Conservation (phyloP, 1,284 basidiomycete species). For the Trichosporon faecale region DNA sequence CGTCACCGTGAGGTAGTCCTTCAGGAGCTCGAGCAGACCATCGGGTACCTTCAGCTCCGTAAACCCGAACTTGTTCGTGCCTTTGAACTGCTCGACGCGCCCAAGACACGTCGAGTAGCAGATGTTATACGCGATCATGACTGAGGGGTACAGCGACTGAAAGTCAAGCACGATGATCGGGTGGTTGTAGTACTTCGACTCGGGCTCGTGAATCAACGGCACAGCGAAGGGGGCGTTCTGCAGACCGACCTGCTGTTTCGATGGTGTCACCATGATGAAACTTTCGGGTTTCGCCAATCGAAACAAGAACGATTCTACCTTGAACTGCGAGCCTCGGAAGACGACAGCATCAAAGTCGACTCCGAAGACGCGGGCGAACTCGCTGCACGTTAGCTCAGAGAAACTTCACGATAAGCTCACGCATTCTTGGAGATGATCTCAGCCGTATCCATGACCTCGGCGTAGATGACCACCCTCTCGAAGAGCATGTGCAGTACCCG, state of each 20-base stretch:
- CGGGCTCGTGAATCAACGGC: constrained; percentile 91
- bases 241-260: constrained; percentile 79
- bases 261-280: constrained; percentile 83
- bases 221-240: constrained; percentile 91
- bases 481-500: constrained; percentile 64
- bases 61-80: constrained; percentile 77
- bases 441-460: constrained; percentile 73
- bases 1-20: constrained; percentile 76
- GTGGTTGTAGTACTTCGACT: constrained; percentile 86
- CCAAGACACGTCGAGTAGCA: constrained; percentile 98
- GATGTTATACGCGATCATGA: constrained; percentile 99
- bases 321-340: constrained; percentile 92
- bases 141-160: constrained; percentile 89
- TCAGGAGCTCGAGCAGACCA: constrained; percentile 65
- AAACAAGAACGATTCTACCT: constrained; percentile 98
- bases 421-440: constrained; percentile 84
- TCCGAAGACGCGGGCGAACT: constrained; percentile 94
- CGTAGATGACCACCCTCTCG: constrained; percentile 62
- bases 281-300: constrained; percentile 96
- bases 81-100: constrained; percentile 76
- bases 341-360: constrained; percentile 96
- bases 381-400: constrained; percentile 56
- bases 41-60: constrained; percentile 68
- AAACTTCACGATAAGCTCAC: constrained; percentile 56
- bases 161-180: constrained; percentile 93